Percentiles rank a stretch among this genome's conserved stretches.
Conservation (phyloP, 1,284 basidiomycete genomes). For the Amylostereum areolatum region DNA sequence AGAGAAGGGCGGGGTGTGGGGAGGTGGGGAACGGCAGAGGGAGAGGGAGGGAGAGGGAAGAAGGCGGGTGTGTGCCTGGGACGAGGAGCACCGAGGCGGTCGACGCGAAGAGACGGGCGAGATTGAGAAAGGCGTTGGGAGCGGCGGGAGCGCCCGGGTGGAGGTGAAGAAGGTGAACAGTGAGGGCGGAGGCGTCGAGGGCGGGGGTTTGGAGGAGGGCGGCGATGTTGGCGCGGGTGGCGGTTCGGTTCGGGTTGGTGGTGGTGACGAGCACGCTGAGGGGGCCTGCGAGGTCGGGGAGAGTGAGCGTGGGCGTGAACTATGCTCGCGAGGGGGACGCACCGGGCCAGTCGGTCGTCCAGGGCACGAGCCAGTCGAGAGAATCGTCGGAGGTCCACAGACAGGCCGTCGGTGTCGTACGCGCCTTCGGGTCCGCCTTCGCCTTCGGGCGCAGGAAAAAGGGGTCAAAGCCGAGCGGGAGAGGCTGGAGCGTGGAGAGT, state of each 20-base stretch:
- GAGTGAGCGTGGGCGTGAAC: neutral
- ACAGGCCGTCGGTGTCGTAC: slow-evolving; percentile 26
- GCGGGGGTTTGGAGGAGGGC: slow-evolving; percentile 22
- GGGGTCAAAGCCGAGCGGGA: slow-evolving; percentile 18
- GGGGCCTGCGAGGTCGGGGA: slow-evolving; percentile 31
- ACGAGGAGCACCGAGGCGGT: slow-evolving; percentile 46
- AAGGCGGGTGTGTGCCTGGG: slow-evolving; percentile 31
- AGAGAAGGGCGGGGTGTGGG: slow-evolving; percentile 22
- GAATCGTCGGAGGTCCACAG: slow-evolving; percentile 40
- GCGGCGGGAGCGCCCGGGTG: slow-evolving; percentile 29
- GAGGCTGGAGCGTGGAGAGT: slow-evolving; percentile 20
- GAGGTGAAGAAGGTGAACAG: slow-evolving; percentile 45
- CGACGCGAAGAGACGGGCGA: slow-evolving; percentile 53
- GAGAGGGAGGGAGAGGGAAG: slow-evolving; percentile 8
- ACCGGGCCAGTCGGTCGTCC: slow-evolving; percentile 47
- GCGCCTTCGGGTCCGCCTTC: slow-evolving; percentile 7
- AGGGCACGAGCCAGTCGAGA: slow-evolving; percentile 27
- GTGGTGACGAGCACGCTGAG: slow-evolving; percentile 50
- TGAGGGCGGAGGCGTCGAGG: slow-evolving; percentile 26
- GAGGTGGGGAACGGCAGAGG: slow-evolving; percentile 7
- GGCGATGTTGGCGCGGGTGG: slow-evolving; percentile 13
- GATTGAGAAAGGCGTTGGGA: slow-evolving; percentile 54
- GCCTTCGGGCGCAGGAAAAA: slow-evolving; percentile 15
- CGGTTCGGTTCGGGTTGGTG: slow-evolving; percentile 13
- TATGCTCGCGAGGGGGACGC: slow-evolving; percentile 5